Evolutionary conservation across 2,329 filamentous ascomycete genomes (phyloP).

Genomic region (Trichophyton equinum): DNA sequence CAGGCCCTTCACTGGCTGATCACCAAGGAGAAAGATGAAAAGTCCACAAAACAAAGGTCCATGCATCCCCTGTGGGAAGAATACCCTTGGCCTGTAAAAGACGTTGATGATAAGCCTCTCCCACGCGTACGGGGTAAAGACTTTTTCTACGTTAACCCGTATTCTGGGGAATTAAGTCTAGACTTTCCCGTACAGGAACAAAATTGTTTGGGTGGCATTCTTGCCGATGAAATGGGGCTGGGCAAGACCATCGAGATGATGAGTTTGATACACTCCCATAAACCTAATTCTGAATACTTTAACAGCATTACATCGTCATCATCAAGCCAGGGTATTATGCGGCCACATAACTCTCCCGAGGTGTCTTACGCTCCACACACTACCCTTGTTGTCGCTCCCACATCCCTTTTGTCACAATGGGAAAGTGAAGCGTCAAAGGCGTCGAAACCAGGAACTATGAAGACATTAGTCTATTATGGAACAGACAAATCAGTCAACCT

Average conservation of each 20-base stretch:
- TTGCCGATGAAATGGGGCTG: conserved; percentile 93
- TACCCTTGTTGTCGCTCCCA: conserved; percentile 89
- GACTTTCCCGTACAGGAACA: conserved; percentile 91
- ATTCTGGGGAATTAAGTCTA: conserved; percentile 83
- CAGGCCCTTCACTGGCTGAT: conserved; percentile 97
- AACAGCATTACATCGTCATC: conserved; percentile 5
- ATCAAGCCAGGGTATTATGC: neutral
- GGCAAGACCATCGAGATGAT: conserved; percentile 99
- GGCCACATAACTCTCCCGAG: conserved; percentile 34
- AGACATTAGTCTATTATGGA: conserved; percentile 82
- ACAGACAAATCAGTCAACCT: conserved; percentile 70
- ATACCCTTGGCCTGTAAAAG: conserved; percentile 76
- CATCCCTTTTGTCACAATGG: conserved; percentile 95
- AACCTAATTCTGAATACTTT: conserved; percentile 39
- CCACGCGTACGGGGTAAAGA: conserved; percentile 52
- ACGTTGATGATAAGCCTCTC: conserved; percentile 69
- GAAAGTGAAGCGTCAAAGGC: conserved; percentile 89
- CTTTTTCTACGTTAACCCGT: conserved; percentile 90
- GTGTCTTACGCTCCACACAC: conserved; percentile 68
- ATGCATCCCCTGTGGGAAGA: conserved; percentile 99
- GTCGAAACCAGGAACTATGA: conserved; percentile 70
- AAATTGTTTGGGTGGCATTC: conserved; percentile 80
- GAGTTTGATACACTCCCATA: conserved; percentile 77
- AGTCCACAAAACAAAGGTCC: conserved; percentile 56
- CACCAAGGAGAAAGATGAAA: conserved; percentile 73